These are phyloP conservation scores for Nicotiana obtusifolia DNA, from an alignment of 257 asterid species.

Conservation along the genomic window DNA sequence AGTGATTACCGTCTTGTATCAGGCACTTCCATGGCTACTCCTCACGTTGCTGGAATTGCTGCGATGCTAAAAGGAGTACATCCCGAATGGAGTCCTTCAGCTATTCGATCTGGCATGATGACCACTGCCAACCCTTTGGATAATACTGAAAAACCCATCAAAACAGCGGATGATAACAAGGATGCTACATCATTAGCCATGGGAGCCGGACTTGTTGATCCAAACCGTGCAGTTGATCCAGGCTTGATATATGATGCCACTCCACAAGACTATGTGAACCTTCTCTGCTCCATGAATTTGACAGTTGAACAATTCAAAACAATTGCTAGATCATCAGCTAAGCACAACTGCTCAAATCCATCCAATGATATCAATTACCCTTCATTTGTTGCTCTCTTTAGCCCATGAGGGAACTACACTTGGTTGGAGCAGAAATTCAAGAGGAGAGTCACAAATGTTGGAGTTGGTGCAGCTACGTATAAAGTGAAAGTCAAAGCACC, in stretches of 20 bases:
- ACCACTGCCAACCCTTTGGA: not conserved
- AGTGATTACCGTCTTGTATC: not conserved
- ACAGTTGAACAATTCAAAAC: not conserved
- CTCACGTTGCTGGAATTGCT: not conserved
- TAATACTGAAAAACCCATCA: not conserved
- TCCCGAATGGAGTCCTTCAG: not conserved
- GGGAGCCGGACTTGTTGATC: constrained; percentile 16
- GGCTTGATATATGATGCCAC: constrained; percentile 15
- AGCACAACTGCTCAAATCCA: constrained; percentile 12
- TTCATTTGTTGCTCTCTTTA: not conserved
- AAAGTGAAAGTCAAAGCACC: constrained; percentile 5
- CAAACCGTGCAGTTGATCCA: constrained; percentile 18
- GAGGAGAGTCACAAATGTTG: constrained; percentile 23
- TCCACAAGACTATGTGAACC: constrained; percentile 15
- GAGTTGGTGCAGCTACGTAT: constrained; percentile 7
- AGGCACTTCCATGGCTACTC: constrained; percentile 6
- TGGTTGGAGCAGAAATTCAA: not conserved
- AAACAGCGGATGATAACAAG: not conserved
- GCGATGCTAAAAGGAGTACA: not conserved
- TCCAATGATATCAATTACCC: constrained; percentile 12
- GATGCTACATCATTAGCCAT: constrained; percentile 14
- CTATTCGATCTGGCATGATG: not conserved
- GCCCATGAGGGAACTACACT: not conserved
- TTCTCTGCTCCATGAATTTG: constrained; percentile 16
- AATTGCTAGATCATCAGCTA: constrained; percentile 1